Evolutionary conservation across 176 grass and related monocot species (phyloP).

Genomic region (Tillandsia leiboldiana): DNA sequence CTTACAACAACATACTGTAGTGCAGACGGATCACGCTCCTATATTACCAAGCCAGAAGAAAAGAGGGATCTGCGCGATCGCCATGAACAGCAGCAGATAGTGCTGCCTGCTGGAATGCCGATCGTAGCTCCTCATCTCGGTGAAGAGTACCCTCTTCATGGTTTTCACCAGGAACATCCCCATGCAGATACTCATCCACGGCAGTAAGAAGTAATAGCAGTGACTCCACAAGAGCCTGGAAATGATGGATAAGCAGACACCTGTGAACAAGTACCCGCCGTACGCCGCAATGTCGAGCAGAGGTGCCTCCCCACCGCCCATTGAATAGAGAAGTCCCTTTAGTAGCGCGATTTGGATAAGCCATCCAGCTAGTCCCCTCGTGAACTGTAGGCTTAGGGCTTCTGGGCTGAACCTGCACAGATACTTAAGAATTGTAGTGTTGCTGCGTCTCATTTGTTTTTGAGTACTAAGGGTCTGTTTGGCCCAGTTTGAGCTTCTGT

Average conservation of each 20-base stretch:
- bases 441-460: too few relatives aligned
- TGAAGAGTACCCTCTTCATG: conserved; percentile 72
- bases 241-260: conserved; percentile 41
- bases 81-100: conserved; percentile 75
- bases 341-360: conserved; percentile 53
- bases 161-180: conserved; percentile 81
- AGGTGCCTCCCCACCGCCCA: conserved; percentile 70
- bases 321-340: conserved; percentile 53
- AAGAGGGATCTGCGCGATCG: conserved; percentile 57
- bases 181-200: conserved; percentile 85
- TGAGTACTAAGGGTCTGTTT: too few relatives aligned
- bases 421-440: too few relatives aligned
- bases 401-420: conserved; percentile 69
- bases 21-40: conserved; percentile 20
- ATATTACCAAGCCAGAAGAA: conserved; percentile 87
- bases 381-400: conserved; percentile 72
- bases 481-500: too few relatives aligned
- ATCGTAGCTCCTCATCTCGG: conserved; percentile 54
- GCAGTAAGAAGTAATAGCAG: conserved; percentile 49
- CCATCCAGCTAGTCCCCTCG: conserved; percentile 63
- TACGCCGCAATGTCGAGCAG: conserved; percentile 78
- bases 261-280: conserved; percentile 53
- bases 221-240: conserved; percentile 54
- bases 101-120: conserved; percentile 58
- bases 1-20: too few relatives aligned